Base-by-base conservation (phyloP, 768 basidiomycete genomes). In the Pseudohyphozyma bogoriensis region DNA sequence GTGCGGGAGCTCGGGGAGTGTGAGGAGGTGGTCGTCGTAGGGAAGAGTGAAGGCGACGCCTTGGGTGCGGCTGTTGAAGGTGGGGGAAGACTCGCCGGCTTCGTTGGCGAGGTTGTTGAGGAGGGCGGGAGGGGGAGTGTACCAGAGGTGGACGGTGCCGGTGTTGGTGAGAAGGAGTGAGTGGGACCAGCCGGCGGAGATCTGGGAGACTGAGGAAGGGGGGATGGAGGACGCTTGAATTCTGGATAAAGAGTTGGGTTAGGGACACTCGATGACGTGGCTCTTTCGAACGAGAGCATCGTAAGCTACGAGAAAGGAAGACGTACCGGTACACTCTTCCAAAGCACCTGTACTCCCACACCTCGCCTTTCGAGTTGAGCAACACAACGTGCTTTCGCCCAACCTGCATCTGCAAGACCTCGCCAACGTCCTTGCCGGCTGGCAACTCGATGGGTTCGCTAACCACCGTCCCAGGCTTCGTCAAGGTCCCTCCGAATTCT, bases 131-230 rank as follows among this genome's bases (percentile, higher is more conserved):
- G 39, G 56, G 11, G 37, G 39, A 18, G 58, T 29, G 83, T 84
- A 89, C 81, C 83, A 87, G 6, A 85, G 81, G 63, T 83, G 81
- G 46, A 86, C 83, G 50, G 83, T 80, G 3, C 87, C 86, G n/a
- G 79, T 77, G 61, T 78, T 76, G 12, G 84, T 85, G 67, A 93
- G 81, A 33, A 84, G 76, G 15, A 83, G 80, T n/a, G 85, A 84
- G 72, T 85, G 87, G 18, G 69, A 62, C 89, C 89, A 91, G 45
- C 89, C 89, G 66, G 86, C 85, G 71, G 84, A 85, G 39, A 88
- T 78, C n/a, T 72, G 63, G 44, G 83, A 75, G 35, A 44, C 32
- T 20, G 40, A 8, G 22, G 24, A 0, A n/a, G 39, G 2, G 15
- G 13, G 42, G 39, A 15, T 8, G 16, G 10, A 52, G 51, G 9